Percentiles rank a stretch among this genome's conserved stretches.
Evolutionary conservation across 2,329 filamentous ascomycete genomes (phyloP).

Genomic region (Ceratocystis huliohia): DNA sequence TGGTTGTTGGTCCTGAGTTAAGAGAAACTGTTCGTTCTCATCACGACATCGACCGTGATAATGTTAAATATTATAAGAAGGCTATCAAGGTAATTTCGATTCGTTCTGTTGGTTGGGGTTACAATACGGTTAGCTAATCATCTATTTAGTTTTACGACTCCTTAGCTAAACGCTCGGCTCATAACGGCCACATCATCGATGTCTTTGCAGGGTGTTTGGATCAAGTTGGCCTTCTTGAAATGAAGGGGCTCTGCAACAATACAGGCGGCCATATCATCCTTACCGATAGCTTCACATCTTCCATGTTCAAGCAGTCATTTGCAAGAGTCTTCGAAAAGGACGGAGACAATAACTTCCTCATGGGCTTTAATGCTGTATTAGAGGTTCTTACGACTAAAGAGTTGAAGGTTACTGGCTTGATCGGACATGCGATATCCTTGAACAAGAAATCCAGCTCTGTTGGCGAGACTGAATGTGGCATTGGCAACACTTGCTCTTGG

Average conservation of each 20-base stretch:
- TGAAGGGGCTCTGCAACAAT: slow-evolving; percentile 93
- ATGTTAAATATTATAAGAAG: slow-evolving; percentile 99
- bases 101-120: too few relatives aligned
- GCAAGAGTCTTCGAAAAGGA: slow-evolving; percentile 96
- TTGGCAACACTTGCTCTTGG: slow-evolving; percentile 97
- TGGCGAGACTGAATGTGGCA: slow-evolving; percentile 94
- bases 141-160: slow-evolving; percentile 71
- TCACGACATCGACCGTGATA: slow-evolving; percentile 96
- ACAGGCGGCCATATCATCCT: slow-evolving; percentile 97
- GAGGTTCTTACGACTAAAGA: slow-evolving; percentile 97
- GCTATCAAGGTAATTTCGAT: slow-evolving; percentile 60
- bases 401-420: slow-evolving; percentile 91
- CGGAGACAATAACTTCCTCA: slow-evolving; percentile 80
- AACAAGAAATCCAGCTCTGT: slow-evolving; percentile 98
- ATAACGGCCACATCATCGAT: slow-evolving; percentile 95
- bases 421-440: slow-evolving; percentile 88
- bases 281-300: slow-evolving; percentile 95
- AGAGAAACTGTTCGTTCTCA: slow-evolving; percentile 95
- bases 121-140: too few relatives aligned
- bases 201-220: slow-evolving; percentile 96
- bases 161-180: slow-evolving; percentile 82
- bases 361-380: slow-evolving; percentile 95
- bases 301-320: slow-evolving; percentile 99
- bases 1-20: slow-evolving; percentile 91
- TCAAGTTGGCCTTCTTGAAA: slow-evolving; percentile 91